Conservation (phyloP, 179 eudicot species). For the Beta macrorhiza region DNA sequence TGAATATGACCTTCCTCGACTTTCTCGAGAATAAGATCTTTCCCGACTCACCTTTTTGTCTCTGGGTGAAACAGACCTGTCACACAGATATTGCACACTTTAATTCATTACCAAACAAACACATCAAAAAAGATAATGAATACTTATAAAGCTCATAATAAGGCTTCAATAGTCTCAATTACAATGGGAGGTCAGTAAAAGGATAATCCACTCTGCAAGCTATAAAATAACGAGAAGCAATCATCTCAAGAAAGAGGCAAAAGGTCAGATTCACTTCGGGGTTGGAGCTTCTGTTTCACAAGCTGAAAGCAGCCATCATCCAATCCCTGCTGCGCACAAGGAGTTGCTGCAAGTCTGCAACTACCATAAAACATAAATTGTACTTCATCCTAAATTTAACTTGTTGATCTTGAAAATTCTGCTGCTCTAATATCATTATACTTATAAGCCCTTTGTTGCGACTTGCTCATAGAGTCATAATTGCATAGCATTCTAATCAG, state of each 20-base stretch:
- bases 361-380: background rate
- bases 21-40: slow-evolving; percentile 33
- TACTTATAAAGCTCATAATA: background rate
- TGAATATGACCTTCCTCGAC: slow-evolving; percentile 63
- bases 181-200: background rate
- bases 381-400: background rate
- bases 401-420: background rate
- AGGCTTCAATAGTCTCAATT: background rate
- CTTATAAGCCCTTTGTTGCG: background rate
- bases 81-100: slow-evolving; percentile 18
- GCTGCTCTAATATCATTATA: background rate
- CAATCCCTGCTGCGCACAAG: background rate
- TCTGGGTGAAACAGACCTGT: slow-evolving; percentile 76
- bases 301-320: background rate
- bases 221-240: background rate
- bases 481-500: too few relatives aligned
- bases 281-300: background rate
- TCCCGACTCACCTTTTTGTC: slow-evolving; percentile 56
- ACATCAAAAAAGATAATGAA: background rate
- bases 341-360: background rate
- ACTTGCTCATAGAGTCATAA: background rate
- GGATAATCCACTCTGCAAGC: background rate
- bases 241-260: background rate
- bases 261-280: background rate
- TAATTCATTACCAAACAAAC: background rate